phyloP scores from a whole-genome alignment of 192 early-diverging fungal species.

The Dissophora globulifera region DNA sequence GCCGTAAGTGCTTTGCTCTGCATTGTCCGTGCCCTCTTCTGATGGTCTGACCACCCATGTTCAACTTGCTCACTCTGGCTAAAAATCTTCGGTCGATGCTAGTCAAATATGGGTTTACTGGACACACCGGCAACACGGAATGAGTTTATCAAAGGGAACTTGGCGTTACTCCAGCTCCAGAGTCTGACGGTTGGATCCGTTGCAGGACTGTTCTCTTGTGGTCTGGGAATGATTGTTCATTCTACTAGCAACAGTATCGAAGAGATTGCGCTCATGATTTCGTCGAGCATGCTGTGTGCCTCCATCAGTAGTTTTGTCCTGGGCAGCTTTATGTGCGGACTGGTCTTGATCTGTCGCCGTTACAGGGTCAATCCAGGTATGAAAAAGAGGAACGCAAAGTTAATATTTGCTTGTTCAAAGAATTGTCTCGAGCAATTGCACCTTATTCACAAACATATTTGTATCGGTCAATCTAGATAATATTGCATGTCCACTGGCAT shows the following conservation, averaged over 20 bases:
- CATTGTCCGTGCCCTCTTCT: slow-evolving; percentile 13
- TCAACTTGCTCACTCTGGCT: no score
- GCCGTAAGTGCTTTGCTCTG: slow-evolving; percentile 59
- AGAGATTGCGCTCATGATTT: slow-evolving; percentile 67
- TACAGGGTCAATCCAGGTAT: slow-evolving; percentile 81
- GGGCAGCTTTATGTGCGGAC: slow-evolving; percentile 75
- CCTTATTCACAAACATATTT: slow-evolving; percentile 64
- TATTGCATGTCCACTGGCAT: slow-evolving; percentile 81
- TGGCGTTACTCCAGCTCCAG: slow-evolving; percentile 81
- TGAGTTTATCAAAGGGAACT: slow-evolving; percentile 74
- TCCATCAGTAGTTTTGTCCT: slow-evolving; percentile 77
- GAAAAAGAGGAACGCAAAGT: slow-evolving; percentile 60
- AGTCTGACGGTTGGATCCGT: slow-evolving; percentile 73
- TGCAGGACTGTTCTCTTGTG: slow-evolving; percentile 76
- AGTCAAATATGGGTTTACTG: slow-evolving; percentile 77
- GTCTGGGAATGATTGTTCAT: slow-evolving; percentile 65
- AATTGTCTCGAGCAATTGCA: no score
- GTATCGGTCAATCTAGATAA: no score
- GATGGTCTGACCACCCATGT: not conserved
- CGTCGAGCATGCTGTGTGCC: slow-evolving; percentile 74
- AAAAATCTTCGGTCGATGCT: no score
- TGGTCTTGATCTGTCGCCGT: slow-evolving; percentile 70
- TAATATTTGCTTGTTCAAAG: no score
- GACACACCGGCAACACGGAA: slow-evolving; percentile 61
- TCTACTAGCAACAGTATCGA: slow-evolving; percentile 55